Evolutionary conservation across 164 flowering plant species (phyloP), one percentile per base, ranked within the genome.

Genomic region (Stephania yunnanensis): DNA sequence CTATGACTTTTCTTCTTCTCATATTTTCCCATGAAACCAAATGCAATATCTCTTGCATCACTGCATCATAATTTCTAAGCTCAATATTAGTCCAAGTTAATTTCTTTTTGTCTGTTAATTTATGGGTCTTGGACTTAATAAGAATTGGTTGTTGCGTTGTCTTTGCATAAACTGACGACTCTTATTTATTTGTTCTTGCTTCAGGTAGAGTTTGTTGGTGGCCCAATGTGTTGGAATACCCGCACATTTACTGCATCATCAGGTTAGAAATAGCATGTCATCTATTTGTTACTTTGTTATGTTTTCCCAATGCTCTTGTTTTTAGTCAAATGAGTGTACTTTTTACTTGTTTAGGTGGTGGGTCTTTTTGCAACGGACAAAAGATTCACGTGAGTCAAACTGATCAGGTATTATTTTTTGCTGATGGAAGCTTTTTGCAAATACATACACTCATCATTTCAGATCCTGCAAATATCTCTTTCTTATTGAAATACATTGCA

Each of bases 191-290:
- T 29, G 29, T 68, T 31, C 10, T 8, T 58, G 12, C 66, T 84
- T 29, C 76, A 92, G 98, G 98, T 95, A 13, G 98, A 95, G 82
- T 95, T 95, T 87, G 97, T 91, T 61, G 98, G 98, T 13, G 98
- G 98, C 13, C 94, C 97, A 68, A 85, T 87, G 89, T 92, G 97
- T 82, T 95, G 97, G 98, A 90, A 91, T 78, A 93, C 95, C 42
- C 94, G 98, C 46, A 87, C 80, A 63, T 95, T 95, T 86, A 86
- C 98, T 78, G 97, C 98, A 74, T 83, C 89, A 50, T 83, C 98
- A 76, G 97, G 98, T 92, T 81, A 52, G 65, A 63, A 69, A 10
- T 31, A 46, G 36, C 73, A 58, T 69, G 6, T 63, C 25, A 22
- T 76, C 44, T 7, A 2, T 22, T 71, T 1, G 19, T 25, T 42